Percentiles rank a stretch among this genome's conserved stretches.
These are phyloP conservation scores for Achaetomiella virescens DNA, from an alignment of 495 filamentous ascomycete species.

Conservation along the genomic window DNA sequence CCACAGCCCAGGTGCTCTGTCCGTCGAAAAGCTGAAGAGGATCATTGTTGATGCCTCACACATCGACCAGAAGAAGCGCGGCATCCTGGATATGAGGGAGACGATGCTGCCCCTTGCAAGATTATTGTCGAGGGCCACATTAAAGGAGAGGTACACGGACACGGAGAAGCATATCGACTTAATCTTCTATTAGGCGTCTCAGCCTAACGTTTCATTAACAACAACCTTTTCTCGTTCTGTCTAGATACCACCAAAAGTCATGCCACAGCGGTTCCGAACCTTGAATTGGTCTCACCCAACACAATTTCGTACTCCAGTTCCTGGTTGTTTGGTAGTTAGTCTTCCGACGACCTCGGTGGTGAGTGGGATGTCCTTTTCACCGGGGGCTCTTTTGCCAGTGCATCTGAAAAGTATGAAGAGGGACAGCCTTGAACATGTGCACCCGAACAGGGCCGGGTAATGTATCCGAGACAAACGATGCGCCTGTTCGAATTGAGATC, in stretches of 20 bases:
- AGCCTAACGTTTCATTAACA: no score
- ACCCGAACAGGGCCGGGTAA: no score
- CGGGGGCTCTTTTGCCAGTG: no score
- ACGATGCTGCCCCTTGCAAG: conserved; percentile 68
- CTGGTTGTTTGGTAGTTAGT: no score
- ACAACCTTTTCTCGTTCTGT: background rate
- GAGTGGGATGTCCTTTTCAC: no score
- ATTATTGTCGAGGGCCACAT: conserved; percentile 58
- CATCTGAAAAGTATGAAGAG: no score
- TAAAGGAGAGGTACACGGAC: conserved; percentile 62
- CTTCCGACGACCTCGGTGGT: no score
- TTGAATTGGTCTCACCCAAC: background rate
- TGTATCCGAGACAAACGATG: no score
- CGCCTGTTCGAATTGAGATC: no score
- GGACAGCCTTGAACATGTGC: no score
- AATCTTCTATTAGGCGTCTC: conserved; percentile 47
- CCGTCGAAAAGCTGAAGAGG: conserved; percentile 60
- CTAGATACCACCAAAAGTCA: conserved; percentile 3
- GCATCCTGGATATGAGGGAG: conserved; percentile 89
- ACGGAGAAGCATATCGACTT: conserved; percentile 46
- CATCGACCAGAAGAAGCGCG: conserved; percentile 86
- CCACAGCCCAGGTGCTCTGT: conserved; percentile 53
- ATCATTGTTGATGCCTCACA: conserved; percentile 85
- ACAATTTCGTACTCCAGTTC: no score
- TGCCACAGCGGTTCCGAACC: background rate